Conservation (phyloP, 2,329 filamentous ascomycete species). For the Trichoderma koningii region DNA sequence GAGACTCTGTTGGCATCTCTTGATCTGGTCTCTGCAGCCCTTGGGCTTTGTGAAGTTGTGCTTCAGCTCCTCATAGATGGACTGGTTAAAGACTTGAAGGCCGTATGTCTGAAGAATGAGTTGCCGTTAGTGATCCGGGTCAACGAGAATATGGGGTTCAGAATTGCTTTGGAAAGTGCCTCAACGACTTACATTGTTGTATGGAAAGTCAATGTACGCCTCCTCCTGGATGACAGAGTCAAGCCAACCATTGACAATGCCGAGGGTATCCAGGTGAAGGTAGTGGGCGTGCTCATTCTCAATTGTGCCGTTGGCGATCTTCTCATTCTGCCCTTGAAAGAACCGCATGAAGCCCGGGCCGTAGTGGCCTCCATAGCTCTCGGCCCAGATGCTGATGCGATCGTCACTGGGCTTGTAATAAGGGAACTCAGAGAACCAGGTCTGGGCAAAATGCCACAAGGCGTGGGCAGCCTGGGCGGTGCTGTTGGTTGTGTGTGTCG, state of each 20-base stretch:
- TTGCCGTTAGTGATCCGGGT: too few species aligned
- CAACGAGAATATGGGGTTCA: too few species aligned
- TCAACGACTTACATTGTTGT: conserved; percentile 55
- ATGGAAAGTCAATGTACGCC: conserved; percentile 58
- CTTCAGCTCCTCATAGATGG: conserved; percentile 37
- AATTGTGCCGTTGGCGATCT: conserved; percentile 38
- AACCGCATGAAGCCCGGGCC: conserved; percentile 62
- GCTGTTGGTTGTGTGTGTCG: conserved; percentile 47
- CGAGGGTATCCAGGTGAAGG: conserved; percentile 60
- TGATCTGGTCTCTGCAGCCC: conserved; percentile 58
- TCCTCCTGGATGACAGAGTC: conserved; percentile 63
- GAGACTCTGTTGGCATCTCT: conserved; percentile 51
- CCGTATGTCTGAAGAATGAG: conserved; percentile 50
- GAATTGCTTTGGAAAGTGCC: too few species aligned
- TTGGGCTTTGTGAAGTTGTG: conserved; percentile 37
- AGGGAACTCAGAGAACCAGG: conserved; percentile 59
- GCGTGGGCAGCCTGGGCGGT: conserved; percentile 58
- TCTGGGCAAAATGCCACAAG: conserved; percentile 68
- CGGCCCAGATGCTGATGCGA: conserved; percentile 66
- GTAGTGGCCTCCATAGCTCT: conserved; percentile 71
- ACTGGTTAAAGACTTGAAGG: conserved; percentile 57
- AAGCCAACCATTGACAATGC: conserved; percentile 70
- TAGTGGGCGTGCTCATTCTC: conserved; percentile 49
- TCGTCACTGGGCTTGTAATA: conserved; percentile 56
- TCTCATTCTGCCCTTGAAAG: conserved; percentile 65